Base-by-base conservation (phyloP, 371 early-diverging fungal species). In the Rhizopus microsporus region DNA sequence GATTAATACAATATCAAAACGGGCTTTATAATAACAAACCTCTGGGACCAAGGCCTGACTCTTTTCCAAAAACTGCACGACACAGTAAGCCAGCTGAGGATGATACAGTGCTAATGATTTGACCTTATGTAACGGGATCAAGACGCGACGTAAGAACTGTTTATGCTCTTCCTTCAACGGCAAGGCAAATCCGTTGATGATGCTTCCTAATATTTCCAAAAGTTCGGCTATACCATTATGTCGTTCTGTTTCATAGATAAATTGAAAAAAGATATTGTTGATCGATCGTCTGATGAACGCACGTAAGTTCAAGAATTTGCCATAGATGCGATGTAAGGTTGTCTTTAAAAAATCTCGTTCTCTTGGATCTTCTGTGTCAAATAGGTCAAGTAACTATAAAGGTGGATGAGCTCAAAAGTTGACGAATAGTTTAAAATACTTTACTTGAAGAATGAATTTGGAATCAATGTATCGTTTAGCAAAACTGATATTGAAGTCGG, bases 91-190 rank as follows among this genome's bases (percentile, higher is more conserved):
- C 60, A 98, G 76, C 71, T 97, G 98, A 5, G 96, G 96, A 66
- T 95, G 96, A 69, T 97, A 98, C 56, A 96, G 72, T 0, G 86
- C 86, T 59, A 98, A 73, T 3, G 93, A 92, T 56, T 93, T 93
- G 33, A 93, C 93, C 70, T 97, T 97, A 75, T 98, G 98, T 44
- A 98, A 77, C 9, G 98, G 98, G 49, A 98, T 77, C 62, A 98
- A 77, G n/a, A 95, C 97, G 17, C 90, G 83, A 32, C 88, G 87
- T 60, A 98, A 74, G 71, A 98, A 98, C 15, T 83, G 84, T 72
- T 95, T 95, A 81, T 98, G 98, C 72, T 98, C 98, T 54, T 97
- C 97, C 73, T 97, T 97, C 29, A 98, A 77, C 32, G 98, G 98
- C 39, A 96, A 77, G 0, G 98, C 96, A 69, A 98, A 98, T 13